These are phyloP conservation scores for Gossypium australe DNA, from an alignment of 345 rosid species.

Conservation along the genomic window DNA sequence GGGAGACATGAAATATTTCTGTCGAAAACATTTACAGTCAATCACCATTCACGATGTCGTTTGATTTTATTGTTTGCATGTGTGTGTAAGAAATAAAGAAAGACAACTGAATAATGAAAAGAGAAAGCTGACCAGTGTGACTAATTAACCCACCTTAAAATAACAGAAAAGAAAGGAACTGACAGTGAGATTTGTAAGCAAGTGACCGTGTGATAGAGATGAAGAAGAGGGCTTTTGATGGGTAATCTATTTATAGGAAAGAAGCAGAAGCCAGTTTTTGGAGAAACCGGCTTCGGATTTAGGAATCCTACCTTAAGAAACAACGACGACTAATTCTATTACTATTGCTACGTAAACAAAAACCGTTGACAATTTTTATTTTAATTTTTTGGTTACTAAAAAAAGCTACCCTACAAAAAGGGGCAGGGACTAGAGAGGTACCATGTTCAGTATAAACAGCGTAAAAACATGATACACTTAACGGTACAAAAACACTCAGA, in stretches of 20 bases:
- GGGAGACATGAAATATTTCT: slow-evolving; percentile 41
- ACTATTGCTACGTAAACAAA: not conserved
- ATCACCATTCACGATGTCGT: not conserved
- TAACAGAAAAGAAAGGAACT: not conserved
- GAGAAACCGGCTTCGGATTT: slow-evolving; percentile 17
- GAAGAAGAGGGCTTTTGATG: not conserved
- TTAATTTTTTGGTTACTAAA: no score
- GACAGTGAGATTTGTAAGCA: not conserved
- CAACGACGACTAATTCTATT: slow-evolving; percentile 8
- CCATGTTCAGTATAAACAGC: no score
- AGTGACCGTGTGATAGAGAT: not conserved
- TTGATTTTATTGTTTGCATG: not conserved
- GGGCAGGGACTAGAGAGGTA: no score
- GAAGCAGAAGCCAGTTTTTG: slow-evolving; percentile 21
- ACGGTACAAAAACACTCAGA: no score
- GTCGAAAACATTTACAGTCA: not conserved
- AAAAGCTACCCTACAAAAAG: no score
- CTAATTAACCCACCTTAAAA: not conserved
- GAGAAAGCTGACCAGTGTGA: not conserved
- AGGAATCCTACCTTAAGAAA: not conserved
- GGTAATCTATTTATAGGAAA: slow-evolving; percentile 24
- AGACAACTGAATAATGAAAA: not conserved
- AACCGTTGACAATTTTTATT: slow-evolving; percentile 21
- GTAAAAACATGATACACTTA: no score
- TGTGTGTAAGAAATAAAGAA: not conserved